Base-by-base conservation (phyloP, 306 rosid species). In the Prunus fruticosa region DNA sequence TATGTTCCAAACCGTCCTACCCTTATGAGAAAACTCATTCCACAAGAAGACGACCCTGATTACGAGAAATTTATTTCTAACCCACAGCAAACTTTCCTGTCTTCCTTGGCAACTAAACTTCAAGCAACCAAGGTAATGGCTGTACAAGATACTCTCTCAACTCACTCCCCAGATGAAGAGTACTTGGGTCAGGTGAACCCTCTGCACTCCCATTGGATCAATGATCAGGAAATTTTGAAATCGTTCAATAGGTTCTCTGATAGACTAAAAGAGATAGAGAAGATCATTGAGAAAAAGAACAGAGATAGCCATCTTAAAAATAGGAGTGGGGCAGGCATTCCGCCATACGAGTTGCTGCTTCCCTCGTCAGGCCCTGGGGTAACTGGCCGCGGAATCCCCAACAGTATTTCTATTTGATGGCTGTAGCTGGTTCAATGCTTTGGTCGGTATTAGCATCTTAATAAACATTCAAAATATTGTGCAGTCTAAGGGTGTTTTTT, bases 121-220 rank as follows among this genome's bases (percentile, higher is more conserved):
- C 97, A 95, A 85, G 99, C 99, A 56, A 95, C 99, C 62, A 95
- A 95, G 82, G 80, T 95, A n/a, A 95, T 95, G 99, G 97, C 99
- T 19, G 97, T 95, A 80, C 97, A 90, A 82, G 96, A 95, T 78
- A 92, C 97, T 10, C 80, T 93, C 28, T 93, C 98, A 4, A 91
- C 97, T 28, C 97, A 95, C 82, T 95, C 99, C 3, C 79, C 99
- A 1, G 97, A 95, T 67, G 97, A 95, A 83, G 99, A 95, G 97
- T 95, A 95, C 79, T 85, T 95, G 88, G 99, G 99, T 51, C 86
- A 92, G 82, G 74, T 81, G 56, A 89, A 85, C 71, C 90, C 61
- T 15, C 77, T 87, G n/a, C 88, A 92, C 34, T 8, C 71, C 80
- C 90, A 81, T 69, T 90, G 96, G 98, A 91, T 83, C 83, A 83